Evolutionary conservation across 768 basidiomycete species (phyloP), one percentile per base, ranked within the genome.

Genomic region (Chiua virens): DNA sequence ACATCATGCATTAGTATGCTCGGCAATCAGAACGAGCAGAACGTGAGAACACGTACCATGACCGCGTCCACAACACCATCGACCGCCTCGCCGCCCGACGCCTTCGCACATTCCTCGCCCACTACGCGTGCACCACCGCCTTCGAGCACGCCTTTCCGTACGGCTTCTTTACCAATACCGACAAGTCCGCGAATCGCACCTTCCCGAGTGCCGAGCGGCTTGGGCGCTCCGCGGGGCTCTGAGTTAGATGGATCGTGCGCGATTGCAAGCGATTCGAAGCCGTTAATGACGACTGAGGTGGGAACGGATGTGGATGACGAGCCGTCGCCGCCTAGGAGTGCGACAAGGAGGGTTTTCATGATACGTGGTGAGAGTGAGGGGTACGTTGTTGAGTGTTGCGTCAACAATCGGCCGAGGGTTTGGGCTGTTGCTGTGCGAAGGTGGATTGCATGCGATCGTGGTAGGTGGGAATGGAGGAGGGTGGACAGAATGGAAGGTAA

Each of bases 401-500:
- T 86, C 55, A 93, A 75, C 3, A 98, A 74, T 52, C 85, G 85
- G 3, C 90, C 86, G 1, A 99, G 79, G 0, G 91, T 91, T 55
- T 93, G 86, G 2, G 93, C 81, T 4, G 96, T 90, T 5, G 82
- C 78, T 4, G 82, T 87, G 34, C 96, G 88, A 30, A 97, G 77
- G 37, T 84, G 78, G 28, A 61, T 84, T 17, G 87, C 79, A 49
- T 89, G 80, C 8, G 81, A 75, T 34, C 80, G 77, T 0, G 92
- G 92, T 4, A 98, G 82, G 17, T 87, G 80, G 1, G 92, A 88
- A 55, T 96, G 91, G 8, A 99, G 78, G 42, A 99, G 82, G 50
- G 87, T 87, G 6, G 96, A 97, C 28, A 99, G 82, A 46, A 98
- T 81, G 0, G 95, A 87, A 2, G 95, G 95, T 1, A 98, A 81